phyloP scores from a whole-genome alignment of 257 asterid genomes.

The Gentiana straminea region DNA sequence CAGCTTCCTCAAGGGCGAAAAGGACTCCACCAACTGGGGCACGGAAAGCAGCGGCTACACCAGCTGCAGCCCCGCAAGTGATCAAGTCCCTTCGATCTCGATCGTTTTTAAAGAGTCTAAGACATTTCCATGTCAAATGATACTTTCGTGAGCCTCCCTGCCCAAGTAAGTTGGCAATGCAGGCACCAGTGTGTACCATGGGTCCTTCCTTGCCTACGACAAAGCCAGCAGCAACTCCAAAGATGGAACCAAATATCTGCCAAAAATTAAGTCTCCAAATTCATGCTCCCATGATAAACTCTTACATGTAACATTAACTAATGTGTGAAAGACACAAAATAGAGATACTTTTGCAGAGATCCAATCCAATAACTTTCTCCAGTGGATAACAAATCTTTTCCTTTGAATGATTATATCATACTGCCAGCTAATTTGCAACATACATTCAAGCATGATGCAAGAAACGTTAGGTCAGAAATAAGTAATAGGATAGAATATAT shows the following conservation, averaged over 20 bases:
- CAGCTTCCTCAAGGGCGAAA: slow-evolving; percentile 99
- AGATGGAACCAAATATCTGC: slow-evolving; percentile 85
- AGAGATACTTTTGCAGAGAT: too few species aligned
- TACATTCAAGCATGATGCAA: too few species aligned
- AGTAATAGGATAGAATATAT: too few species aligned
- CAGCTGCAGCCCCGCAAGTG: slow-evolving; percentile 99
- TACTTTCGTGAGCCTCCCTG: slow-evolving; percentile 99
- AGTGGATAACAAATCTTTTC: too few species aligned
- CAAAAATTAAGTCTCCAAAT: slow-evolving; percentile 2
- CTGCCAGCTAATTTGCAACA: too few species aligned
- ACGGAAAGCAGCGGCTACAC: slow-evolving; percentile 99
- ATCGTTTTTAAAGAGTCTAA: slow-evolving; percentile 83
- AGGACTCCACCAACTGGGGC: slow-evolving; percentile 99
- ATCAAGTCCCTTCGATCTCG: slow-evolving; percentile 94
- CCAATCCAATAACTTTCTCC: too few species aligned
- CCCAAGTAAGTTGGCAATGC: slow-evolving; percentile 93
- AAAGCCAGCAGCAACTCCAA: slow-evolving; percentile 98
- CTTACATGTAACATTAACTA: too few species aligned
- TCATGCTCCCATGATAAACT: background rate
- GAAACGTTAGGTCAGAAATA: too few species aligned
- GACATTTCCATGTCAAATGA: slow-evolving; percentile 91
- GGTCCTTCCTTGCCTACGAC: slow-evolving; percentile 99
- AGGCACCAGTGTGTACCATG: slow-evolving; percentile 98
- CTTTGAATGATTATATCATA: too few species aligned
- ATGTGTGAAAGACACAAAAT: too few species aligned